phyloP scores from a whole-genome alignment of 2,329 filamentous ascomycete genomes.

The Colletotrichum caudatum region DNA sequence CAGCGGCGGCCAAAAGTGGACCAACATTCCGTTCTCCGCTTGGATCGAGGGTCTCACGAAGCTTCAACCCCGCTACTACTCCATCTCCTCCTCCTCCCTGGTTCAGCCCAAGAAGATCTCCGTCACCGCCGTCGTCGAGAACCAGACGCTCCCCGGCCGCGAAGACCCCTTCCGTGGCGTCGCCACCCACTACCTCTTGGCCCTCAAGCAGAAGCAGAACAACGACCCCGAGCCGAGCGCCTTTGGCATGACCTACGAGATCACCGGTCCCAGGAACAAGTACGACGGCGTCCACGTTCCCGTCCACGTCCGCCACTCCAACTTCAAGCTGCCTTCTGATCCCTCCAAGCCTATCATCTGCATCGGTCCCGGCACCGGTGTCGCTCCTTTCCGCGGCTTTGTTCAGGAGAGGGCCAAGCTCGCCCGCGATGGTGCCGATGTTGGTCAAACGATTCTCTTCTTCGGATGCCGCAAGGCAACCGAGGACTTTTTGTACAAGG shows the following conservation, averaged over 20 bases:
- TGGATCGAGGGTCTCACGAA: conserved; percentile 95
- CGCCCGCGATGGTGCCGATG: conserved; percentile 81
- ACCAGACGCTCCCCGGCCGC: conserved; percentile 80
- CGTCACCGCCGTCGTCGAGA: conserved; percentile 95
- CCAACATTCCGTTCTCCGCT: conserved; percentile 89
- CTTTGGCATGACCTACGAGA: conserved; percentile 86
- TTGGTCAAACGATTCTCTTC: conserved; percentile 91
- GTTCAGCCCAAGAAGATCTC: conserved; percentile 96
- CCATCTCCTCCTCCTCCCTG: conserved; percentile 95
- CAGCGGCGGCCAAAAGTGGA: conserved; percentile 81
- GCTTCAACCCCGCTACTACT: conserved; percentile 98
- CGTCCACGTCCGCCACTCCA: conserved; percentile 96
- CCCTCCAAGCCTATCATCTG: conserved; percentile 94
- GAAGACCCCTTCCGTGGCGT: conserved; percentile 89
- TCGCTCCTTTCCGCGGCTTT: conserved; percentile 95
- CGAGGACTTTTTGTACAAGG: conserved; percentile 94
- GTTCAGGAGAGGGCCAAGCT: conserved; percentile 92
- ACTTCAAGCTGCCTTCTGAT: conserved; percentile 98
- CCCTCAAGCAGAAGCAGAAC: conserved; percentile 96
- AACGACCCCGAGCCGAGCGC: conserved; percentile 84
- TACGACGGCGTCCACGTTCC: conserved; percentile 96
- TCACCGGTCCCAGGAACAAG: conserved; percentile 92
- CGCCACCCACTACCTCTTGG: conserved; percentile 95
- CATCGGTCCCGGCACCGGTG: conserved; percentile 95
- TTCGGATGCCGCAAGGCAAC: conserved; percentile 89